These are phyloP conservation scores for Hortaea werneckii DNA, from an alignment of 2,329 filamentous ascomycete genomes.

Conservation along the genomic window DNA sequence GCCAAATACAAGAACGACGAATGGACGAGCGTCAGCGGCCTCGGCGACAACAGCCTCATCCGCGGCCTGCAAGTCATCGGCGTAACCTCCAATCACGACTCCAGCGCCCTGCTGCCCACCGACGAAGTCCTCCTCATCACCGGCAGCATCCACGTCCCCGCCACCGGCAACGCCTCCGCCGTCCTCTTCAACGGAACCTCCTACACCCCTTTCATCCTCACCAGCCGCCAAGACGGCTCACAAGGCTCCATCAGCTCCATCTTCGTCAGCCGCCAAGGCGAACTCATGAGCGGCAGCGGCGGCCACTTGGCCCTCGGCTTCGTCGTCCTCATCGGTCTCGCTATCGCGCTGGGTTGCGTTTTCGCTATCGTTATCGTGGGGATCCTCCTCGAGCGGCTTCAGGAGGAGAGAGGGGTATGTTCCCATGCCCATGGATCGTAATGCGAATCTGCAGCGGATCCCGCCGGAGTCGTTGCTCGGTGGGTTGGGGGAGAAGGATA, in stretches of 20 bases:
- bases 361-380: slow-evolving; percentile 68
- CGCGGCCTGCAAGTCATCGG: slow-evolving; percentile 73
- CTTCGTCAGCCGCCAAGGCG: slow-evolving; percentile 67
- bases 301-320: slow-evolving; percentile 60
- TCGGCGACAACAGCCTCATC: slow-evolving; percentile 58
- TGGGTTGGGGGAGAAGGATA: slow-evolving; percentile 16
- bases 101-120: slow-evolving; percentile 52
- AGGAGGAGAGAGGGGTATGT: slow-evolving; percentile 72
- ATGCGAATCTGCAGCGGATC: slow-evolving; percentile 39
- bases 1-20: slow-evolving; percentile 64
- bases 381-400: slow-evolving; percentile 62
- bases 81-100: slow-evolving; percentile 56
- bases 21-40: slow-evolving; percentile 58
- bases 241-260: slow-evolving; percentile 68
- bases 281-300: slow-evolving; percentile 53
- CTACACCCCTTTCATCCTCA: slow-evolving; percentile 70
- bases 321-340: slow-evolving; percentile 70
- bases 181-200: slow-evolving; percentile 77
- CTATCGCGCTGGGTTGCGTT: slow-evolving; percentile 65
- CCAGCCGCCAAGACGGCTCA: slow-evolving; percentile 52
- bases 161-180: slow-evolving; percentile 72
- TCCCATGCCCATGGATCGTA: slow-evolving; percentile 56
- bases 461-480: slow-evolving; percentile 34
- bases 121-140: slow-evolving; percentile 70
- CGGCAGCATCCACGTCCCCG: slow-evolving; percentile 66